Conservation (phyloP, 2,329 filamentous ascomycete genomes). For the Rhynchosporium graminicola region DNA sequence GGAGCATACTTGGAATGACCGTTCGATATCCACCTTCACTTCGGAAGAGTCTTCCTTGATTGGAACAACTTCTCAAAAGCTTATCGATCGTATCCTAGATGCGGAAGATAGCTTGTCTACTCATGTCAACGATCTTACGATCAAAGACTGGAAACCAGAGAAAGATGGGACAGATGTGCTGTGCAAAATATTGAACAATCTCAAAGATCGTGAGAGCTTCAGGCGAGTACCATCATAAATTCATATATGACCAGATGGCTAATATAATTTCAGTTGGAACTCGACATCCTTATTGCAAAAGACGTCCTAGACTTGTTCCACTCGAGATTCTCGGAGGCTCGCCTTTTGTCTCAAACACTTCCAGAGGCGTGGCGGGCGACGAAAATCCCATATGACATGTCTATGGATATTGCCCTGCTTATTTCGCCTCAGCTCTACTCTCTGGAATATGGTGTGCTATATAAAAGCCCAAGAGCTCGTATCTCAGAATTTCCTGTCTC, state of each 20-base stretch:
- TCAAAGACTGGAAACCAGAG: not conserved
- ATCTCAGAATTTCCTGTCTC: not conserved
- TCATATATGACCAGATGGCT: not conserved
- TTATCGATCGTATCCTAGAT: not conserved
- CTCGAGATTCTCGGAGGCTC: not conserved
- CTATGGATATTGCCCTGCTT: not conserved
- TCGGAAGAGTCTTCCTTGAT: too few species aligned
- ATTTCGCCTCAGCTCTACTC: not conserved
- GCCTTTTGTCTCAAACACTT: not conserved
- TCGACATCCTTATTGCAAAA: not conserved
- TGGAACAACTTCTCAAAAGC: not conserved
- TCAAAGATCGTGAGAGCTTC: not conserved
- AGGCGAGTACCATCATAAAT: not conserved
- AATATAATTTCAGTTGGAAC: not conserved
- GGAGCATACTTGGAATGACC: too few species aligned
- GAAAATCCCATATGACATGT: not conserved
- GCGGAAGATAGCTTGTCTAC: not conserved
- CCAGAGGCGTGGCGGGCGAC: not conserved
- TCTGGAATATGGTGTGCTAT: not conserved
- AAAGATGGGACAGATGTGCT: not conserved
- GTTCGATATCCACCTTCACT: too few species aligned
- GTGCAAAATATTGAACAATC: not conserved
- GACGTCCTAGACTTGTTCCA: not conserved
- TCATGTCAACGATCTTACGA: not conserved
- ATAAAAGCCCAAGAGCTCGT: not conserved